A percentile compares a stretch with the other conserved stretches of the same genome.
These are phyloP conservation scores for Massariosphaeria phaeospora DNA, from an alignment of 495 filamentous ascomycete species.

Conservation along the genomic window DNA sequence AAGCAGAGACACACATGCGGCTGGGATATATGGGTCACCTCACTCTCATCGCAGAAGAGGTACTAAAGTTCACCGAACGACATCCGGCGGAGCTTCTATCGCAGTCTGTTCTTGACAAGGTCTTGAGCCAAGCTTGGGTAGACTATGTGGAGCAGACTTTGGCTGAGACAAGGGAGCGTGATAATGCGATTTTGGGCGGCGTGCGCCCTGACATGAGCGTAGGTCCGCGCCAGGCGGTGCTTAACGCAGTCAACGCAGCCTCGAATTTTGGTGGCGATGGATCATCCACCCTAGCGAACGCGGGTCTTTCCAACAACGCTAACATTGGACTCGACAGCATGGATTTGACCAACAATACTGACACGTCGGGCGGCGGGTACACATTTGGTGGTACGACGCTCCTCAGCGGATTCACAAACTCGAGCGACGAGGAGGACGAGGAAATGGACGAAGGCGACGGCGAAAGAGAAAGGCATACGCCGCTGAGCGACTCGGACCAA, in stretches of 20 bases:
- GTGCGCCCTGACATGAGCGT: constrained; percentile 84
- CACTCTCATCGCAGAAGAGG: constrained; percentile 95
- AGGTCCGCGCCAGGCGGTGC: constrained; percentile 59
- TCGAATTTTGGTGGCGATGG: constrained; percentile 52
- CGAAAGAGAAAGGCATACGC: constrained; percentile 24
- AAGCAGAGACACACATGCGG: constrained; percentile 75
- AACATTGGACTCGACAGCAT: constrained; percentile 62
- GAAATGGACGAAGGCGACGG: constrained; percentile 85
- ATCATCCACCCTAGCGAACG: constrained; percentile 13
- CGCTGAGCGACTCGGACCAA: constrained; percentile 52
- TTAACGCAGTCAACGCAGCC: constrained; percentile 57
- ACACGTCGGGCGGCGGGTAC: constrained; percentile 62
- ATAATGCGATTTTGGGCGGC: constrained; percentile 97
- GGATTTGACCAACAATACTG: constrained; percentile 65
- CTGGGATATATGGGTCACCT: constrained; percentile 98
- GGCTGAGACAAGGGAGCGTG: constrained; percentile 88
- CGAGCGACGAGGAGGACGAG: constrained; percentile 94
- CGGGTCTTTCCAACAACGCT: constrained; percentile 38
- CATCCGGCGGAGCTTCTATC: constrained; percentile 84
- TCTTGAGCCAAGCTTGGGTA: constrained; percentile 83
- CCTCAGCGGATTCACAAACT: constrained; percentile 92
- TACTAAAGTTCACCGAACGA: constrained; percentile 96
- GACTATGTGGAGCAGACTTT: constrained; percentile 93
- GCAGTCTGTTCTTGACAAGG: constrained; percentile 77
- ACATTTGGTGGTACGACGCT: constrained; percentile 49